These are phyloP conservation scores for Monilinia vaccinii-corymbosi DNA, from an alignment of 2,329 filamentous ascomycete species.

Conservation along the genomic window DNA sequence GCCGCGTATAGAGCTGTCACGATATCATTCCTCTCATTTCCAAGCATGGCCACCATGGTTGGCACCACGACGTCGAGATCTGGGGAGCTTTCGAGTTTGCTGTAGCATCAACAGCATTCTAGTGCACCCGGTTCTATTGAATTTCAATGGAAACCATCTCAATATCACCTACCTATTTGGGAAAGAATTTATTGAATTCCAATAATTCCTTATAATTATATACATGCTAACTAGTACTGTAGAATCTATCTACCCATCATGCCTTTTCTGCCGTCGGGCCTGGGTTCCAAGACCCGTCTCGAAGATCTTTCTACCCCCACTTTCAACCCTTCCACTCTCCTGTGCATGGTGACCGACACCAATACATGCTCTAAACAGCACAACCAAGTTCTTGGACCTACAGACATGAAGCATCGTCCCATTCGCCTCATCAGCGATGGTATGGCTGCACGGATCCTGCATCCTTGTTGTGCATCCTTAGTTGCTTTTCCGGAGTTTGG, in stretches of 20 bases:
- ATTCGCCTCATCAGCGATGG: constrained; percentile 1
- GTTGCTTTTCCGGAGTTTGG: neutral
- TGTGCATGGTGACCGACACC: neutral
- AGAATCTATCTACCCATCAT: neutral
- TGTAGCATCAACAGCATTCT: neutral
- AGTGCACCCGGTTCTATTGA: neutral
- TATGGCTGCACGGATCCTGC: constrained; percentile 3
- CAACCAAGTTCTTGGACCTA: neutral
- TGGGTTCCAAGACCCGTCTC: neutral
- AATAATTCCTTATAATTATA: too few relatives aligned
- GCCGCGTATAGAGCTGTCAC: neutral
- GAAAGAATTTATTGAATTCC: too few relatives aligned
- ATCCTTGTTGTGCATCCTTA: constrained; percentile 7
- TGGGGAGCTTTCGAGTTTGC: too few relatives aligned
- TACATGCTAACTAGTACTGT: too few relatives aligned
- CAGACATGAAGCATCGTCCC: neutral
- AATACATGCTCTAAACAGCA: neutral
- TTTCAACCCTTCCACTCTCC: neutral
- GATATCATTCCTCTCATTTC: neutral
- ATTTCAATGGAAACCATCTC: neutral
- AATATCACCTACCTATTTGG: too few relatives aligned
- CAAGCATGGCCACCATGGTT: neutral
- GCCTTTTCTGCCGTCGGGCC: neutral
- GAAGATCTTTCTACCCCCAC: neutral
- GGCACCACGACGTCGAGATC: neutral